Percentiles rank a stretch among this genome's conserved stretches.
Conservation (phyloP, 805 yeast genomes). For the Zygoascus bituminiphila region DNA sequence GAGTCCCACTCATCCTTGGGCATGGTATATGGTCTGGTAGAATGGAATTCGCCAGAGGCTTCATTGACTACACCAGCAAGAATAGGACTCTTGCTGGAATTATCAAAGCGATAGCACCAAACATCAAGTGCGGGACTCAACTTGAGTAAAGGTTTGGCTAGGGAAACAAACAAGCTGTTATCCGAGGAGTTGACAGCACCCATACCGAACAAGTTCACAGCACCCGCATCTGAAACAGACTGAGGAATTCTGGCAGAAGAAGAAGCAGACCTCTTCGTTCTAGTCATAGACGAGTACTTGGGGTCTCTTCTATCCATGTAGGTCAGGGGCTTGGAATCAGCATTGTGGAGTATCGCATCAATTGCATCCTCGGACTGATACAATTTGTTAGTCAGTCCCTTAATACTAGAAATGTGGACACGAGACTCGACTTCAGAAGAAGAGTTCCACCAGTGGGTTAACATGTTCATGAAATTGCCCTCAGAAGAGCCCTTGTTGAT, state of each 20-base stretch:
- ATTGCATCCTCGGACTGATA: neutral
- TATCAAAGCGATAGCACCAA: constrained; percentile 1
- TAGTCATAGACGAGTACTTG: neutral
- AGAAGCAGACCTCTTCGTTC: neutral
- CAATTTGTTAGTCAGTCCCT: neutral
- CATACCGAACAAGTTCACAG: neutral
- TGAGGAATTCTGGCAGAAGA: neutral
- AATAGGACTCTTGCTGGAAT: neutral
- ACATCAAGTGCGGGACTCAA: neutral
- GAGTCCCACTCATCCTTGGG: neutral
- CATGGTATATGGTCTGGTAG: neutral
- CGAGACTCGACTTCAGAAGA: neutral
- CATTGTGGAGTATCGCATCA: neutral
- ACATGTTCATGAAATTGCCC: neutral
- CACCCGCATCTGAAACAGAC: neutral
- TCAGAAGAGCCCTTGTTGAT: neutral
- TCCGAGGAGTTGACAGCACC: neutral
- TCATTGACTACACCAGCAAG: neutral
- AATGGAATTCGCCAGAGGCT: neutral
- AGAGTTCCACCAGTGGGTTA: neutral
- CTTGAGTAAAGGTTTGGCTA: neutral
- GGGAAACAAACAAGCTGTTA: neutral
- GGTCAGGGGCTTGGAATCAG: neutral
- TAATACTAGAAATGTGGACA: neutral
- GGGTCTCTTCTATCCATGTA: neutral